Percentiles rank a stretch among this genome's conserved stretches.
phyloP scores from a whole-genome alignment of 306 rosid genomes.

The Bauhinia variegata region DNA sequence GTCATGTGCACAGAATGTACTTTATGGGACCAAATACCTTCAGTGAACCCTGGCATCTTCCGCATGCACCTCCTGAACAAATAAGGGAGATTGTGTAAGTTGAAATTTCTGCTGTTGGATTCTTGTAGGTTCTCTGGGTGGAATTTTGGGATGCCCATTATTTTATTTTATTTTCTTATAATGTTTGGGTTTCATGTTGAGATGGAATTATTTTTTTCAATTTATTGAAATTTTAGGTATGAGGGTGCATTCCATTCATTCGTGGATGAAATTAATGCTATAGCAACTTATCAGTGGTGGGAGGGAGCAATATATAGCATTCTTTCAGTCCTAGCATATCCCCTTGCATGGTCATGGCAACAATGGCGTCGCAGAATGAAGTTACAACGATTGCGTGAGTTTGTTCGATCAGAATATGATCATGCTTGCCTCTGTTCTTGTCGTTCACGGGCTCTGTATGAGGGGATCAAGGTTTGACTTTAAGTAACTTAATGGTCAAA shows the following conservation, averaged over 20 bases:
- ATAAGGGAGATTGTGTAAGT: conserved; percentile 95
- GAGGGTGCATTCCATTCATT: conserved; percentile 88
- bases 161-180: not conserved
- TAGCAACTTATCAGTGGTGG: conserved; percentile 98
- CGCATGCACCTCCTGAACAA: conserved; percentile 87
- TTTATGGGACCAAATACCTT: conserved; percentile 98
- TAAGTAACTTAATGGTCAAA: conserved; percentile 3
- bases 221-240: conserved; percentile 62
- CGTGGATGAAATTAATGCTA: conserved; percentile 91
- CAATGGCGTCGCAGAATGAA: conserved; percentile 90
- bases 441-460: conserved; percentile 97
- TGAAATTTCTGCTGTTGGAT: conserved; percentile 19
- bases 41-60: conserved; percentile 96
- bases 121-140: conserved; percentile 29
- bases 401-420: conserved; percentile 94
- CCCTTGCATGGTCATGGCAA: conserved; percentile 97
- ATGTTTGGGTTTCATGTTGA: conserved; percentile 36
- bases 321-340: conserved; percentile 78
- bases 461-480: conserved; percentile 90
- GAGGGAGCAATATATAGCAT: conserved; percentile 90
- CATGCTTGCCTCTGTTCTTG: conserved; percentile 96
- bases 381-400: conserved; percentile 88
- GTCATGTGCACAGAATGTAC: conserved; percentile 96
- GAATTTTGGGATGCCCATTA: not conserved
- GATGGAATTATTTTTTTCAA: conserved; percentile 32